A percentile compares a stretch with the other conserved stretches of the same genome.
These are phyloP conservation scores for Penicillium roqueforti DNA, from an alignment of 495 filamentous ascomycete species.

Conservation along the genomic window DNA sequence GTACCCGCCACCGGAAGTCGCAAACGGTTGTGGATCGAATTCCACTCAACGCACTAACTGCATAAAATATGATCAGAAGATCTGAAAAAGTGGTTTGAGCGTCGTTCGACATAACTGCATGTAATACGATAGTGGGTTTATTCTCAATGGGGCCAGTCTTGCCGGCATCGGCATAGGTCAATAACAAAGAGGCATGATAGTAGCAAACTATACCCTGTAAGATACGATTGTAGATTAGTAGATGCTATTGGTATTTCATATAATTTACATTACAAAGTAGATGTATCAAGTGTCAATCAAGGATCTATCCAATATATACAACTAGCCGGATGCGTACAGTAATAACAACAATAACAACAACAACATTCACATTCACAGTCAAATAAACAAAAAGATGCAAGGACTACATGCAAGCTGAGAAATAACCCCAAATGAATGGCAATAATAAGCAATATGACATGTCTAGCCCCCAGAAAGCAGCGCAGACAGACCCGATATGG, in stretches of 20 bases:
- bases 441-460: constrained; percentile 11
- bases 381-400: not conserved
- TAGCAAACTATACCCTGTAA: not conserved
- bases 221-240: not conserved
- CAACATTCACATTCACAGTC: not conserved
- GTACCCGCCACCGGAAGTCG: constrained; percentile 3
- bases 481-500: too few species aligned
- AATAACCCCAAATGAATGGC: not conserved
- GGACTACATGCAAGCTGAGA: not conserved
- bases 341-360: not conserved
- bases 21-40: constrained; percentile 7
- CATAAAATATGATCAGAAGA: not conserved
- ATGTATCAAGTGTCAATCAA: not conserved
- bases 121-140: not conserved
- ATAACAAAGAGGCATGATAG: not conserved
- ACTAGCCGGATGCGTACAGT: not conserved
- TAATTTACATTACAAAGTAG: not conserved
- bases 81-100: not conserved
- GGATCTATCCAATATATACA: not conserved
- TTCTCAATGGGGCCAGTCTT: not conserved
- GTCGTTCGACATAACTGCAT: not conserved
- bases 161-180: not conserved
- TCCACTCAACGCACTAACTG: not conserved
- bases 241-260: not conserved
- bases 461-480: too few species aligned